These are phyloP conservation scores for Populus ilicifolia DNA, from an alignment of 345 rosid genomes.

Conservation along the genomic window DNA sequence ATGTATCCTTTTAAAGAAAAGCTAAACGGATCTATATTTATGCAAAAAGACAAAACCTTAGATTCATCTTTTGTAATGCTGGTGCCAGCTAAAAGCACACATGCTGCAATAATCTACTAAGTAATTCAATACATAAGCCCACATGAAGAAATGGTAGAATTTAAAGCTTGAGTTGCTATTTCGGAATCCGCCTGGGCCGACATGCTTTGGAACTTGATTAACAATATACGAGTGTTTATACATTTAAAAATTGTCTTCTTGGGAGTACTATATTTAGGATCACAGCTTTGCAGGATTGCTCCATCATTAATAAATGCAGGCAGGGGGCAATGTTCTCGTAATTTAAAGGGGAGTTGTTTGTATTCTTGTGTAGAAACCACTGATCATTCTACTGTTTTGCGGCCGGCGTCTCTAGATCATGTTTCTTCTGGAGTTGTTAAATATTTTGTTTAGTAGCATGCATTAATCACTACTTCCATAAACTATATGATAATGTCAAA, in stretches of 20 bases:
- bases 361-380: neutral
- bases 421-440: neutral
- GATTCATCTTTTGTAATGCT: conserved; percentile 37
- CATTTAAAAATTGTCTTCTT: neutral
- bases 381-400: neutral
- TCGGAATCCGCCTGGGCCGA: conserved; percentile 27
- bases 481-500: neutral
- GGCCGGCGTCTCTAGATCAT: neutral
- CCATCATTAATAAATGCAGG: conserved; percentile 1
- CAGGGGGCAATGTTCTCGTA: neutral
- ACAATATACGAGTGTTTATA: neutral
- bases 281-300: conserved; percentile 4
- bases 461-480: neutral
- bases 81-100: conserved; percentile 44
- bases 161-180: conserved; percentile 3
- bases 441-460: neutral
- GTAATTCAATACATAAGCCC: neutral
- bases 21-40: conserved; percentile 26
- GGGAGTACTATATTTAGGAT: conserved; percentile 10
- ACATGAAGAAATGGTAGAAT: conserved; percentile 2
- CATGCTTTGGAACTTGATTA: conserved; percentile 24
- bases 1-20: conserved; percentile 23
- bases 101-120: conserved; percentile 12
- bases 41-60: conserved; percentile 44
- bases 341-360: neutral